Base-by-base conservation (phyloP, 2,329 filamentous ascomycete genomes). In the Drechslera avenae region DNA sequence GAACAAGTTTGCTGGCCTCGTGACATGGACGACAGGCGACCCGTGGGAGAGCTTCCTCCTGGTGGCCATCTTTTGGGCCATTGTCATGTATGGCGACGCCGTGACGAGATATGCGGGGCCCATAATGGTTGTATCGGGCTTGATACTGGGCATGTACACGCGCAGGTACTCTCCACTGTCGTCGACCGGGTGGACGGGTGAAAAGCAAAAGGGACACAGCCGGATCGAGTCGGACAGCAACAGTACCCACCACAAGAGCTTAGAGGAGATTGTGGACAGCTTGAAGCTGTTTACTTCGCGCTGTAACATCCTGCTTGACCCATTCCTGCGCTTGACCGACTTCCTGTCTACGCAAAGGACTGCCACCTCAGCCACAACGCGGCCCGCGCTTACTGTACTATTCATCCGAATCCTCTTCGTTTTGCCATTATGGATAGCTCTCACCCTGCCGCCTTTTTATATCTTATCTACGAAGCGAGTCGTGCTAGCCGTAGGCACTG, bases 41-140 rank as follows among this genome's bases (percentile, higher is more conserved):
- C 86, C 92, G 0, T 99, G 93, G 93, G 91, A 97, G 79, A 97
- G 92, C 79, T 99, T 97, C 69, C 79, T 99, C 54, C 74, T 99
- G 26, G 82, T 99, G 3, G 86, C 86, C 14, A 81, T 78, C 26
- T 99, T 96, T 70, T 99, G 94, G 94, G 88, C 86, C 3, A 76
- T 86, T 9, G 87, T 90, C 12, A 80, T 97, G 16, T 97, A 97
- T 71, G 92, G 91, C 39, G 91, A 95, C 77, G 78, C 84, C 16
- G 79, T 96, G n/a, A 80, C 96, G 59, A 83, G 89, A 60, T 88
- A 86, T 74, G 88, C 88, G 0, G 94, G 92, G 0, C 94, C 94
- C 3, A 80, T 97, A 41, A 81, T 96, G 9, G 81, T 95, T 9
- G 91, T 96, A 16, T 72, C 87, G 23, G 83, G 82, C 6, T 79